Conservation (phyloP, 345 rosid genomes). For the Turritis glabra region DNA sequence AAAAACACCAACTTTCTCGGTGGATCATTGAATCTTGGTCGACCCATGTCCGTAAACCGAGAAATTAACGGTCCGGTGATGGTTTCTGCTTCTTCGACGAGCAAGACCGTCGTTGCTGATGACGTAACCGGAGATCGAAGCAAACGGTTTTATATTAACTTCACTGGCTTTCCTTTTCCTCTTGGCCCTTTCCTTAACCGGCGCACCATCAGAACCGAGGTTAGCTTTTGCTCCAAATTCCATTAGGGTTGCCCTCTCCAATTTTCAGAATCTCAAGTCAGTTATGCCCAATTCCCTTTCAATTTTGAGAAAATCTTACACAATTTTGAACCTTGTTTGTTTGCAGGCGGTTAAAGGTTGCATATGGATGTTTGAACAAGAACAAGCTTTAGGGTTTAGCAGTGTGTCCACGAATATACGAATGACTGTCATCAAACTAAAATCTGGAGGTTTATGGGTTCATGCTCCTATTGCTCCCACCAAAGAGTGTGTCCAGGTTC, state of each 20-base stretch:
- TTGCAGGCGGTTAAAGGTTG: slow-evolving; percentile 77
- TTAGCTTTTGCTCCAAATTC: slow-evolving; percentile 31
- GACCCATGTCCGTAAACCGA: slow-evolving; percentile 43
- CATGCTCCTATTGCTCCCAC: slow-evolving; percentile 99
- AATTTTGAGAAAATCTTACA: neutral
- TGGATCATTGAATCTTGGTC: slow-evolving; percentile 49
- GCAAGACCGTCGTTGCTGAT: slow-evolving; percentile 35
- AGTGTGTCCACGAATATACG: slow-evolving; percentile 92
- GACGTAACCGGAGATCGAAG: slow-evolving; percentile 33
- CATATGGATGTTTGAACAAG: slow-evolving; percentile 98
- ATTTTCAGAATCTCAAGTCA: neutral
- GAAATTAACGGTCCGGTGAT: slow-evolving; percentile 43
- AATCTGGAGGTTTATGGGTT: slow-evolving; percentile 98
- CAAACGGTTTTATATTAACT: slow-evolving; percentile 72
- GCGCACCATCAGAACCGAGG: slow-evolving; percentile 86
- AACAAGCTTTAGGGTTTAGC: slow-evolving; percentile 97
- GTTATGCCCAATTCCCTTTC: neutral
- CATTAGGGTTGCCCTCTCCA: neutral
- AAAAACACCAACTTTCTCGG: slow-evolving; percentile 46
- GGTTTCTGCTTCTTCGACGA: slow-evolving; percentile 51
- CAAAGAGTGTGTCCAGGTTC: slow-evolving; percentile 85
- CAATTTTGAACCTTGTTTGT: neutral
- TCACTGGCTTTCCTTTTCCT: slow-evolving; percentile 96
- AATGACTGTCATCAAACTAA: slow-evolving; percentile 94
- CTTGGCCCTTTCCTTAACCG: slow-evolving; percentile 97